Evolutionary conservation across 1,139 yeast genomes (phyloP), one percentile per base, ranked within the genome.

Genomic region (Kodamaea sp.): DNA sequence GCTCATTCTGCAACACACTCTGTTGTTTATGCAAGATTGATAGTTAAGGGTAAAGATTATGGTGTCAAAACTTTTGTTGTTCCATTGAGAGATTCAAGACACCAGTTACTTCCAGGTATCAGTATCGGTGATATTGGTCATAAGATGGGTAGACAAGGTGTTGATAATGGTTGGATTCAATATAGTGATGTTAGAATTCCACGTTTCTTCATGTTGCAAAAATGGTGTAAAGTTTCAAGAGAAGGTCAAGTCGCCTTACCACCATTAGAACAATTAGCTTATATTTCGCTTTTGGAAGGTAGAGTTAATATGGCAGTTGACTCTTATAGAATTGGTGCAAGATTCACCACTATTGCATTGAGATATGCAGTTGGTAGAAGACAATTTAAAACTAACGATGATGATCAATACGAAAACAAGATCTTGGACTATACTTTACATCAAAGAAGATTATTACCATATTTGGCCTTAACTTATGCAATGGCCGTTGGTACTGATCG

Each of bases 101-200:
- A 85, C 62, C 73, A 79, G 42, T 69, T 89, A 52, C 63, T 73
- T 53, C 88, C 95, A 11, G 96, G 96, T 53, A 71, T 89, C 43
- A 67, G 88, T 31, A 75, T 87, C 45, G 96, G 96, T 49, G 97
- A 89, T 61, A 86, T 89, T 59, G 97, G 97, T 46, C 80, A 87
- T 48, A 89, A 89, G 66, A 88, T 88, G 95, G 96, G 96, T 41
- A 78, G 89, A 56, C 87, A 81, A 53, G 90, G 89, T 50, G 81
- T 84, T 49, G 96, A 89, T 62, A 89, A 89, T 58, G 96, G 96
- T 45, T 88, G 96, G 96, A 86, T 89, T 56, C 96, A 87, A 64
- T 89, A 85, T 63, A 71, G 86, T 41, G 71, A 78, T 50, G 96
- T 88, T 38, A 75, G 83, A 47, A 82, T 89, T 48, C 97, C 97